Conservation (phyloP, 306 rosid species). For the Psophocarpus tetragonolobus region DNA sequence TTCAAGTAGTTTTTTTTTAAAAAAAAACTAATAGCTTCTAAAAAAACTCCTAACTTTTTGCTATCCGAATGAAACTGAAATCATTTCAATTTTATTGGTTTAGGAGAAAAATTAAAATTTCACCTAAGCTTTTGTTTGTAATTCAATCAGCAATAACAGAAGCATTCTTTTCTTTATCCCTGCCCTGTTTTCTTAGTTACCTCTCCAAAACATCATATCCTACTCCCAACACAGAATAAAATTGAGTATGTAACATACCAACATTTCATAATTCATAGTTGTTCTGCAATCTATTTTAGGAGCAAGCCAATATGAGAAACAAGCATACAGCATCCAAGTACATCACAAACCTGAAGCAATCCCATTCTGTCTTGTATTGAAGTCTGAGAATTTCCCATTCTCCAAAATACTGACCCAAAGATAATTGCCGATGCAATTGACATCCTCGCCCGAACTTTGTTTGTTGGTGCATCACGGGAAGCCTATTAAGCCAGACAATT, state of each 20-base stretch:
- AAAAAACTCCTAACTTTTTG: too few relatives aligned
- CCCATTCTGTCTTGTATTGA: constrained; percentile 99
- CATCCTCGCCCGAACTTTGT: constrained; percentile 91
- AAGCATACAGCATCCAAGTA: constrained; percentile 25
- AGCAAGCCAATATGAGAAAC: constrained; percentile 25
- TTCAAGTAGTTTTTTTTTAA: too few relatives aligned
- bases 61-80: too few relatives aligned
- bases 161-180: neutral
- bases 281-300: constrained; percentile 13
- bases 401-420: constrained; percentile 95
- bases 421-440: constrained; percentile 86
- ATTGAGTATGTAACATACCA: constrained; percentile 1
- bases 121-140: neutral
- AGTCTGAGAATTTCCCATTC: constrained; percentile 95
- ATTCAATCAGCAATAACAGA: neutral
- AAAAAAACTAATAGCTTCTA: too few relatives aligned
- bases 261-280: constrained; percentile 20
- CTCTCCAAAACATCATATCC: neutral
- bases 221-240: neutral
- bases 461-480: constrained; percentile 90
- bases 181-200: neutral
- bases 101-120: neutral
- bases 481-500: constrained; percentile 54
- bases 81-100: neutral
- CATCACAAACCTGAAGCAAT: constrained; percentile 83